Conservation (phyloP, 768 basidiomycete species). For the Collybia nuda region DNA sequence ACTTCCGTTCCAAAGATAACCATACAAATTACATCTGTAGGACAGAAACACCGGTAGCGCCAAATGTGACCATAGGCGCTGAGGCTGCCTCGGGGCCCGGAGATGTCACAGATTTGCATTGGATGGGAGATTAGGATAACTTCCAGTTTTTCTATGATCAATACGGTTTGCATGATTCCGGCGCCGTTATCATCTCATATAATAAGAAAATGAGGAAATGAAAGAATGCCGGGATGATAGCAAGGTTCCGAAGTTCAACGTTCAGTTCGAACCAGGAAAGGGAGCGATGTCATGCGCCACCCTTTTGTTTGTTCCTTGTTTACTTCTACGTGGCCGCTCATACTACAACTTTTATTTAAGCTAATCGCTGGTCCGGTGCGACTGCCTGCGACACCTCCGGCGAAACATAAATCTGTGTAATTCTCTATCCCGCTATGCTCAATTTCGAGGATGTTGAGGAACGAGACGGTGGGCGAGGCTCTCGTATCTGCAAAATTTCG, state of each 20-base stretch:
- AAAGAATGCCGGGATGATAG: background rate
- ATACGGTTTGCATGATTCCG: too few relatives aligned
- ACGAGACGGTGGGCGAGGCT: constrained; percentile 73
- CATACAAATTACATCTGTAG: too few relatives aligned
- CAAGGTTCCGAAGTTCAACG: background rate
- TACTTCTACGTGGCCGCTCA: constrained; percentile 34
- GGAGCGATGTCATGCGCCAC: constrained; percentile 14
- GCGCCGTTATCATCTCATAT: too few relatives aligned
- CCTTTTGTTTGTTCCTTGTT: constrained; percentile 27
- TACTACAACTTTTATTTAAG: constrained; percentile 16
- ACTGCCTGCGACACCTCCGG: constrained; percentile 41
- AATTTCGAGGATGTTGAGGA: constrained; percentile 98
- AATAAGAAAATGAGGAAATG: too few relatives aligned
- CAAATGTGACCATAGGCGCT: too few relatives aligned
- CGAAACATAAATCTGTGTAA: constrained; percentile 17
- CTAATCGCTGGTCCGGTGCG: constrained; percentile 22
- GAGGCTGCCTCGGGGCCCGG: too few relatives aligned
- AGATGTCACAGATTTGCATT: too few relatives aligned
- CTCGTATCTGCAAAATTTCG: background rate
- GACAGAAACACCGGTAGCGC: too few relatives aligned
- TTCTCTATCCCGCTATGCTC: constrained; percentile 44
- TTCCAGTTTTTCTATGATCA: too few relatives aligned
- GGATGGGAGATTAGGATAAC: too few relatives aligned
- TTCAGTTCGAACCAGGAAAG: constrained; percentile 1
- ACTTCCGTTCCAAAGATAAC: too few relatives aligned